phyloP scores from a whole-genome alignment of 345 rosid genomes.

The Salix exigua region DNA sequence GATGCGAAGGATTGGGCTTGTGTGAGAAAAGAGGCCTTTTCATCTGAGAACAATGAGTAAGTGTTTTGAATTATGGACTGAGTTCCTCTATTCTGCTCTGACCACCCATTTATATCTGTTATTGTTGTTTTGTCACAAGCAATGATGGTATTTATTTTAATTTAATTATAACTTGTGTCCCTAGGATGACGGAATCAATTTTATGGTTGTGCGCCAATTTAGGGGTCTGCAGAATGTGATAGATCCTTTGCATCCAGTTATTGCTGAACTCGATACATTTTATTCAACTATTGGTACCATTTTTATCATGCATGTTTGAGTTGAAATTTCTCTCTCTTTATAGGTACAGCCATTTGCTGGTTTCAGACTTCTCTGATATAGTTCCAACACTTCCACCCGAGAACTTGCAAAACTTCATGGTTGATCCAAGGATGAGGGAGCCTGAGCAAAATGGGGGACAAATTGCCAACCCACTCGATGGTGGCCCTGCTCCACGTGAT shows the following conservation, averaged over 20 bases:
- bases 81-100: conserved; percentile 1
- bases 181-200: background rate
- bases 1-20: conserved; percentile 76
- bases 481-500: conserved; percentile 38
- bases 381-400: conserved; percentile 75
- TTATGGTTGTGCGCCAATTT: background rate
- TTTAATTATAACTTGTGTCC: background rate
- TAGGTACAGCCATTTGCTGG: conserved; percentile 49
- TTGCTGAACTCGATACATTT: background rate
- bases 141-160: background rate
- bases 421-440: conserved; percentile 52
- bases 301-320: background rate
- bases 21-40: conserved; percentile 72
- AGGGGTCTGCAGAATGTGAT: background rate
- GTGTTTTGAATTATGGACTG: conserved; percentile 18
- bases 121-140: background rate
- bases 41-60: conserved; percentile 78
- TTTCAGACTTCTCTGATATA: conserved; percentile 72
- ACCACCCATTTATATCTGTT: background rate
- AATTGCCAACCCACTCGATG: conserved; percentile 34
- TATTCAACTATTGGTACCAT: background rate
- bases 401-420: conserved; percentile 71
- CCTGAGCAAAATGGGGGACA: conserved; percentile 32
- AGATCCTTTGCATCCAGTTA: background rate
- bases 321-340: background rate